Evolutionary conservation across 2,329 filamentous ascomycete genomes (phyloP).

Genomic region (Aspergillus sp.): DNA sequence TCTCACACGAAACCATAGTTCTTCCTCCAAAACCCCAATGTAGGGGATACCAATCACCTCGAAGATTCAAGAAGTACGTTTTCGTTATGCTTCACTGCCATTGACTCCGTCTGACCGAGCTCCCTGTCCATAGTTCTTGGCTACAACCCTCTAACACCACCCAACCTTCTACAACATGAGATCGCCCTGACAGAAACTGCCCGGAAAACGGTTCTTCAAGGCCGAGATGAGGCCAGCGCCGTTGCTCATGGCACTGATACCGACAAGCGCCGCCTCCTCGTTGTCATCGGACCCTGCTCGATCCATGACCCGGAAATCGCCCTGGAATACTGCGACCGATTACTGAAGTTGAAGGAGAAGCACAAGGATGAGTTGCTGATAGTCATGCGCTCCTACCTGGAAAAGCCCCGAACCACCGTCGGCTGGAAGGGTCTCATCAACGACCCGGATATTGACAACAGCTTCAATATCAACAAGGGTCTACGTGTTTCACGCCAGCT

Average conservation of each 20-base stretch:
- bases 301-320: slow-evolving; percentile 93
- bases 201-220: slow-evolving; percentile 56
- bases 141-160: slow-evolving; percentile 89
- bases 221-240: slow-evolving; percentile 60
- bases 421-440: slow-evolving; percentile 99
- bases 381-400: slow-evolving; percentile 96
- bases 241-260: slow-evolving; percentile 61
- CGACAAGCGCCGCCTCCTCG: slow-evolving; percentile 58
- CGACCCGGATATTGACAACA: slow-evolving; percentile 96
- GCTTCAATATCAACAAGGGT: slow-evolving; percentile 99
- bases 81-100: slow-evolving; percentile 3
- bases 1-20: slow-evolving; percentile 50
- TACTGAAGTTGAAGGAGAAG: slow-evolving; percentile 80
- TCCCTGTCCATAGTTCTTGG: slow-evolving; percentile 63
- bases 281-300: slow-evolving; percentile 92
- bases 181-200: slow-evolving; percentile 57
- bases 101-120: background rate
- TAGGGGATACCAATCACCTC: slow-evolving; percentile 70
- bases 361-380: slow-evolving; percentile 87
- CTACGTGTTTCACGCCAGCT: slow-evolving; percentile 81
- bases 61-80: slow-evolving; percentile 83
- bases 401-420: slow-evolving; percentile 96
- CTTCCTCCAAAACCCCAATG: slow-evolving; percentile 75
- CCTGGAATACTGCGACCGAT: slow-evolving; percentile 85
- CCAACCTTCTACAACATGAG: slow-evolving; percentile 92